These are phyloP conservation scores for Stevia rebaudiana DNA, from an alignment of 140 eudicot genomes.

Conservation along the genomic window DNA sequence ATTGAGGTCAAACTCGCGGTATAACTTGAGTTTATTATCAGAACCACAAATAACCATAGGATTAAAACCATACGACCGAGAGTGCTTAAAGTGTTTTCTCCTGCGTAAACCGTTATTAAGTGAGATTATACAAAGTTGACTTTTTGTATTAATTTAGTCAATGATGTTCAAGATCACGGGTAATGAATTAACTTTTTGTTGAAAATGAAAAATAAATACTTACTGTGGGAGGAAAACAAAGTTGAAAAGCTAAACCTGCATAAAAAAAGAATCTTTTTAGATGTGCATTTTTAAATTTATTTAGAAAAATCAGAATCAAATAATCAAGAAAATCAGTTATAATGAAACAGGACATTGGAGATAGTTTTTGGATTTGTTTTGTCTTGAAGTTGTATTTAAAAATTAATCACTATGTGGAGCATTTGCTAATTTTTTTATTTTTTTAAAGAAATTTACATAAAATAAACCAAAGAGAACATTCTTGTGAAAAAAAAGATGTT, in stretches of 20 bases:
- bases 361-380: background rate
- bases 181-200: background rate
- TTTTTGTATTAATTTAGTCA: background rate
- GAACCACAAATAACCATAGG: slow-evolving; percentile 74
- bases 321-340: background rate
- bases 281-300: background rate
- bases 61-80: slow-evolving; percentile 65
- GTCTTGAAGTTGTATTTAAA: background rate
- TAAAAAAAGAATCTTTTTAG: background rate
- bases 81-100: slow-evolving; percentile 66
- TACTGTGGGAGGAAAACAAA: slow-evolving; percentile 65
- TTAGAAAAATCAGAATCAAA: background rate
- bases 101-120: slow-evolving; percentile 39
- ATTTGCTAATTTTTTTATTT: no score
- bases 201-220: slow-evolving; percentile 20
- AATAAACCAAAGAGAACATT: background rate
- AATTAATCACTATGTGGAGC: no score
- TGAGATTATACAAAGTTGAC: background rate
- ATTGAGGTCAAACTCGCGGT: slow-evolving; percentile 86
- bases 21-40: slow-evolving; percentile 79
- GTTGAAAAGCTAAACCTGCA: slow-evolving; percentile 96
- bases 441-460: background rate
- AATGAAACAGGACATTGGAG: background rate
- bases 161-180: no score
- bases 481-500: background rate